Base-by-base conservation (phyloP, 345 rosid species). In the Murraya koenigii region DNA sequence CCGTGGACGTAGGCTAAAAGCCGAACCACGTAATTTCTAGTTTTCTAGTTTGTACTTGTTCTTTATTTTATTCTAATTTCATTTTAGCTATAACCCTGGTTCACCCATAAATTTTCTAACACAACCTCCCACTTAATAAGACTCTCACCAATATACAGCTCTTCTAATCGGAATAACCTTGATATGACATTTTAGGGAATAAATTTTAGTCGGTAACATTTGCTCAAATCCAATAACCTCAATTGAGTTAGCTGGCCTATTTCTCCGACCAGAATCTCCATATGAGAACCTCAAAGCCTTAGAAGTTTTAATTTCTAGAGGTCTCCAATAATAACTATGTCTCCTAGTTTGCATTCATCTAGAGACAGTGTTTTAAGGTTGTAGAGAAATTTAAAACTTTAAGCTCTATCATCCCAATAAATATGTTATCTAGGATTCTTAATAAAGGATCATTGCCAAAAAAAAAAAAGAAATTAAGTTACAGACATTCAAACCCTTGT, bases 121-220 rank as follows among this genome's bases (percentile, higher is more conserved):
- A n/a, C n/a, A n/a, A n/a, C 23, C 36, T 68, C 82, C 88, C 86
- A 81, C 0, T 13, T 19, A 19, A 13, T 5, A 30, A 77, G 79
- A 69, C 83, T 58, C 9, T 64, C 8, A 0, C 39, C 9, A 74
- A 77, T 71, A 23, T 28, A 76, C 20, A 86, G 22, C 11, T 86
- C 85, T 55, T 86, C 87, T 25, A 84, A 73, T 5, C 20, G 26
- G 1, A 44, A 28, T 66, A 80, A 80, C 8, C 67, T 8, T 49
- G 75, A 56, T 0, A 86, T 22, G 6, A 82, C 69, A 8, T 49
- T 47, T 0, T 33, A 6, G 8, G 77, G 75, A 20, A 84, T 80
- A 8, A 66, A 35, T 78, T 30, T 2, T 1, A 84, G 72, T 2
- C 1, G 0, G 0, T 0, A 2, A 23, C 89, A 79, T 1, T 1